Base-by-base conservation (phyloP, 164 flowering plant species). In the Berberis vulgaris region DNA sequence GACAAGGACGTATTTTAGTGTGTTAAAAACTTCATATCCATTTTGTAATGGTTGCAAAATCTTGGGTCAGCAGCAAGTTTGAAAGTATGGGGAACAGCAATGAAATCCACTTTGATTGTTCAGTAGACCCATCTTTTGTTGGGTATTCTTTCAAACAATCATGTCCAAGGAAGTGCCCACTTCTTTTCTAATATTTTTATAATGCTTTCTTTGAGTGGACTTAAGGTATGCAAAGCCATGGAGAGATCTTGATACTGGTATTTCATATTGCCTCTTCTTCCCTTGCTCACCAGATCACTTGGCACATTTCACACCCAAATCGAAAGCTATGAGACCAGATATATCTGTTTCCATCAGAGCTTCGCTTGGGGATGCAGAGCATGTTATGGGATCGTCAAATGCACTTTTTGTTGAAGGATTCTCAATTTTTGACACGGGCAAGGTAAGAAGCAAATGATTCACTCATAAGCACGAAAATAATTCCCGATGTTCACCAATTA, bases 281-380 rank as follows among this genome's bases (percentile, higher is more conserved):
- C 97, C 97, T 44, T 79, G 83, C 80, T 77, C 90, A 43, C 96
- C 97, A 4, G 86, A 87, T 72, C 87, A 87, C 75, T 72, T 88
- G 80, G 82, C 71, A 6, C 83, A 44, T 50, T 74, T 86, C 41
- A 38, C 77, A 43, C 81, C 82, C 42, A 78, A 70, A 62, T 65
- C 70, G 11, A 78, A 63, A 71, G 78, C 72, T 43, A 72, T 63
- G 72, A 82, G 70, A 70, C 72, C 79, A 56, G 78, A 76, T 67
- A 12, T 81, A 63, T 78, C 77, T 65, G 62, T 91, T 50, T 76
- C 88, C 49, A 62, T 87, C 58, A 76, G 56, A 66, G 94, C 84
- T 62, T 74, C 83, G 42, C 49, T 84, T 45, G 69, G 70, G 65
- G 90, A 74, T 62, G 72, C 78, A 10, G 67, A 60, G 8, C 73